Evolutionary conservation across 2,329 filamentous ascomycete genomes (phyloP), one percentile per base, ranked within the genome.

Genomic region (Aspergillus sojae): DNA sequence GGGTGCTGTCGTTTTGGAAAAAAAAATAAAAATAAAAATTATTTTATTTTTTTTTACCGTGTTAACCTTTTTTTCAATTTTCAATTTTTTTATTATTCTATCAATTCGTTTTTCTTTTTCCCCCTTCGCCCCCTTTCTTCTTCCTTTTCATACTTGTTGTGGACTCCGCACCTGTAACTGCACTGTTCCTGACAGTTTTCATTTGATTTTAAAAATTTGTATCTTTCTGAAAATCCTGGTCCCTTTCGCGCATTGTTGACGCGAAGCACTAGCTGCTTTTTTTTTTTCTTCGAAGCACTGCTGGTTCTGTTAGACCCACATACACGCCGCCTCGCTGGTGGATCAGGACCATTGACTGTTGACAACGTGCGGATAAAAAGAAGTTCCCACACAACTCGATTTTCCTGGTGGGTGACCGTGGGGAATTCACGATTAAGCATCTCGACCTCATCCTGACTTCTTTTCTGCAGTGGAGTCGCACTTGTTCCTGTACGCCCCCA

Each of bases 301-400:
- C 71, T 74, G 71, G 71, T 76, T 74, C 54, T 72, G 66, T 68
- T 68, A 77, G 76, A 78, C 76, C 76, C 76, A 78, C 76, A 72
- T 73, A 62, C 71, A 75, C 73, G 75, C 74, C 72, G 72, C 73
- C 73, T 75, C 71, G 67, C 68, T 74, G 71, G 76, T 78, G 76
- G 76, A 78, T 77, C 75, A 75, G 69, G 74, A 74, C 72, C 73
- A 74, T 75, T 71, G 69, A 72, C 70, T 71, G 67, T 71, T 74
- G 69, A 77, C 75, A 76, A 77, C 76, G 75, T 77, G 76, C 76
- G 75, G 76, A 77, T 78, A 77, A 77, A 73, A 72, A 73, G 65
- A 72, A 74, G 72, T 77, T 76, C 72, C 75, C 76, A 77, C 74
- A 75, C 72, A 70, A 72, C 71, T 74, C 64, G 64, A 68, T 72